Percentiles rank a stretch among this genome's conserved stretches.
phyloP scores from a whole-genome alignment of 2,329 filamentous ascomycete genomes.

The Knufia petricola region DNA sequence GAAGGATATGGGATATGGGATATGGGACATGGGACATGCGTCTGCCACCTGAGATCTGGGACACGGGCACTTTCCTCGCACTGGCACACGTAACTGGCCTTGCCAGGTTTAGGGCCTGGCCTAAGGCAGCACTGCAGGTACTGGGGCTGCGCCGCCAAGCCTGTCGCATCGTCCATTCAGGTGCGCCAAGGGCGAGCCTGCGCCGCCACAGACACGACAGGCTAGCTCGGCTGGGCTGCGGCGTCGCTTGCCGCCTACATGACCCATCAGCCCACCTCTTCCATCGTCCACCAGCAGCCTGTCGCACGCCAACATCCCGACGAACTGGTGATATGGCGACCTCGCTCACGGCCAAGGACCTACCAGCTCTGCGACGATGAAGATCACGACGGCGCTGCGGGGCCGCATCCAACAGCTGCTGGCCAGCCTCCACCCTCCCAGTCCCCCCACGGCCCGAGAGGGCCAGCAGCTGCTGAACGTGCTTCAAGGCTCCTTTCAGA shows the following conservation, averaged over 20 bases:
- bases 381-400: conserved; percentile 37
- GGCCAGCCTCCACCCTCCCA: conserved; percentile 44
- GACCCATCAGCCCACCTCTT: not conserved
- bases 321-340: not conserved
- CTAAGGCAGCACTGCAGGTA: conserved; percentile 6
- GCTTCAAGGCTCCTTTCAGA: conserved; percentile 54
- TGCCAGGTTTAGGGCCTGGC: not conserved
- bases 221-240: no score
- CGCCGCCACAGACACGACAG: no score
- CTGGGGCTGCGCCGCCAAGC: not conserved
- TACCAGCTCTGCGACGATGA: conserved; percentile 35
- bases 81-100: not conserved
- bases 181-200: not conserved
- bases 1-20: conserved; percentile 7
- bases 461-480: conserved; percentile 50
- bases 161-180: not conserved
- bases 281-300: not conserved
- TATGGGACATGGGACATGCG: no score
- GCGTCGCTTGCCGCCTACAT: not conserved
- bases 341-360: not conserved
- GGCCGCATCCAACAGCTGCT: conserved; percentile 38
- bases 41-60: no score
- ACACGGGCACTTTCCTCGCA: not conserved
- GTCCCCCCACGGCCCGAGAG: conserved; percentile 45
- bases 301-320: not conserved